Conservation (phyloP, 73 alveolate species). For the Paramecium tetraurelia region DNA sequence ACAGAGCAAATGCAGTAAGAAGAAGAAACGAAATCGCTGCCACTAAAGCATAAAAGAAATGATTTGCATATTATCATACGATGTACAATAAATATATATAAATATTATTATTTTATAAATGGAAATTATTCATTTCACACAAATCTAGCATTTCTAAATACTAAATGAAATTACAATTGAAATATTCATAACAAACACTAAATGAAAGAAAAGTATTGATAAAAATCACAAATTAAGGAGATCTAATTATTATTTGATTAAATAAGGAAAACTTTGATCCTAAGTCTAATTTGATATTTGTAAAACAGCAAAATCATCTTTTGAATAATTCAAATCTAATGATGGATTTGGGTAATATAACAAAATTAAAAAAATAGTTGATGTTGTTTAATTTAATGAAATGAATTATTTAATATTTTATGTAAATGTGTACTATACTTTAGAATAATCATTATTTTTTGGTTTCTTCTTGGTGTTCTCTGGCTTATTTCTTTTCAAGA, state of each 20-base stretch:
- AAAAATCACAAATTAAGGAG: too few relatives aligned
- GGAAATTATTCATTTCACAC: background rate
- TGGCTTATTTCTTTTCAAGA: constrained; percentile 55
- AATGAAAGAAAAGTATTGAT: too few relatives aligned
- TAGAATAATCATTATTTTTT: background rate
- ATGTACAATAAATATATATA: background rate
- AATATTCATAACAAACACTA: too few relatives aligned
- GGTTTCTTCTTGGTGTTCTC: background rate
- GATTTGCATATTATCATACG: constrained; percentile 17
- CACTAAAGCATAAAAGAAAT: constrained; percentile 20
- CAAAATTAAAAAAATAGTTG: background rate
- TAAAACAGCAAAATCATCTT: background rate
- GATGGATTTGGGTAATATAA: background rate
- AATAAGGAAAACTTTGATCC: background rate
- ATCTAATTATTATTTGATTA: too few relatives aligned
- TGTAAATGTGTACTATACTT: constrained; percentile 17
- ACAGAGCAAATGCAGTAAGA: constrained; percentile 37
- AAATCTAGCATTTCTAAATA: too few relatives aligned
- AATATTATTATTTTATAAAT: background rate
- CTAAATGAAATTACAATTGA: background rate
- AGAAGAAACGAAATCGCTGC: constrained; percentile 36
- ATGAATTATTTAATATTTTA: background rate
- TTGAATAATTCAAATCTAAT: too few relatives aligned
- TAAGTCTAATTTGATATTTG: too few relatives aligned
- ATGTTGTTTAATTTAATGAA: background rate